Evolutionary conservation across 805 yeast genomes (phyloP).

Genomic region (Vanderwaltozyma verrucispora): DNA sequence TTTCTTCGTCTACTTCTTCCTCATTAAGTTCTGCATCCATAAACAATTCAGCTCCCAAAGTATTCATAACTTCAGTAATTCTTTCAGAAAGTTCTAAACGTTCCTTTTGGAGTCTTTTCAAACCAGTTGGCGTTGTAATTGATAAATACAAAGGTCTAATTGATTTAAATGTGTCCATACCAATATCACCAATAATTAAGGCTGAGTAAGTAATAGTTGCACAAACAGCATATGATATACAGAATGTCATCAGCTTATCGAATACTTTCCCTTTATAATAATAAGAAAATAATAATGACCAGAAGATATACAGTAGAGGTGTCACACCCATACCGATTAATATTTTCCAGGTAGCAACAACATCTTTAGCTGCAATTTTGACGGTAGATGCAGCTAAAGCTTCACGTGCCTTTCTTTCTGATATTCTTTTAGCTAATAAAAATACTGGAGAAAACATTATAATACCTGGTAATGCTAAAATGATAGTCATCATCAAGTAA

Average conservation of each 20-base stretch:
- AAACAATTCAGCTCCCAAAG: conserved; percentile 72
- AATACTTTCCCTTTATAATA: conserved; percentile 24
- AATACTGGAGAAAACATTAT: conserved; percentile 84
- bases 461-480: conserved; percentile 80
- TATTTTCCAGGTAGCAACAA: conserved; percentile 95
- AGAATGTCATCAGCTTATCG: conserved; percentile 33
- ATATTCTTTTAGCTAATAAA: conserved; percentile 61
- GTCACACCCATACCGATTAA: conserved; percentile 82
- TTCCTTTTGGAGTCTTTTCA: conserved; percentile 47
- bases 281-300: conserved; percentile 51
- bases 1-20: conserved; percentile 17
- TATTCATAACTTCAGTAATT: conserved; percentile 71
- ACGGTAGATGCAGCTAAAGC: conserved; percentile 86
- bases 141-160: conserved; percentile 70
- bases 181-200: conserved; percentile 82
- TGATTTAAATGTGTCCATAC: conserved; percentile 79
- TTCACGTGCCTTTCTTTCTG: conserved; percentile 57
- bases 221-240: conserved; percentile 52
- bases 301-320: conserved; percentile 72
- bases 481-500: conserved; percentile 44
- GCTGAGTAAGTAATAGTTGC: conserved; percentile 82
- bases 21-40: conserved; percentile 61
- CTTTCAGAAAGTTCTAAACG: conserved; percentile 56
- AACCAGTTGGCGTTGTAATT: conserved; percentile 45
- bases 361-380: conserved; percentile 86